Evolutionary conservation across 108 stramenopile genomes (phyloP), one percentile per base, ranked within the genome.

Genomic region (Fistulifera pelliculosa): DNA sequence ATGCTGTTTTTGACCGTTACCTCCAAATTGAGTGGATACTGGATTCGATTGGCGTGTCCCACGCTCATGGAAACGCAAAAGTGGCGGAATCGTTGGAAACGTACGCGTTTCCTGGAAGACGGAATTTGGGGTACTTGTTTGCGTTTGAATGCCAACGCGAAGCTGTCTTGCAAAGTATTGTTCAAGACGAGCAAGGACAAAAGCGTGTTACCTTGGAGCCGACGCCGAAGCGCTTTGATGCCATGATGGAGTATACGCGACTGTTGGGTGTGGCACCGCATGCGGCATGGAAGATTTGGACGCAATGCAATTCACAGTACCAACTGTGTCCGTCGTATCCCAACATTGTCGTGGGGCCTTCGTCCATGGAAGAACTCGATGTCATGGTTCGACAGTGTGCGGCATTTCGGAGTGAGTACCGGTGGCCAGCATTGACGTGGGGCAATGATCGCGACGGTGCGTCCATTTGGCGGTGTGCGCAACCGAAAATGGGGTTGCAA

Each of bases 401-500:
- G 0, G 68, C 75, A 18, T 96, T 96, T 64, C 83, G 97, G 16
- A 74, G 73, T 23, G 95, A 85, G 61, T 80, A 85, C 41, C 85
- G 97, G 13, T 45, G 96, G 42, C 94, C 94, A 0, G 76, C 78
- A n/a, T 59, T 98, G 62, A 83, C 89, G 24, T 98, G 94, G 94
- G 84, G 82, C 10, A 66, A 62, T 54, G 64, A 72, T 28, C 23
- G 27, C 1, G 73, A 80, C 44, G 85, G 86, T 14, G 89, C 88
- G 2, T 79, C 81, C 43, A 80, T 99, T 35, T 98, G 96, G 96
- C 62, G 99, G 49, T 80, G 75, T 38, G 74, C 93, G 26, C 99
- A 99, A 60, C 99, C 99, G 0, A 94, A 93, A 60, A 93, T 96
- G 16, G 99, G 99, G 1, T 58, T 94, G 18, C 87, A 86, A 55